Base-by-base conservation (phyloP, 345 rosid genomes). In the Pugionium dolabratum region DNA sequence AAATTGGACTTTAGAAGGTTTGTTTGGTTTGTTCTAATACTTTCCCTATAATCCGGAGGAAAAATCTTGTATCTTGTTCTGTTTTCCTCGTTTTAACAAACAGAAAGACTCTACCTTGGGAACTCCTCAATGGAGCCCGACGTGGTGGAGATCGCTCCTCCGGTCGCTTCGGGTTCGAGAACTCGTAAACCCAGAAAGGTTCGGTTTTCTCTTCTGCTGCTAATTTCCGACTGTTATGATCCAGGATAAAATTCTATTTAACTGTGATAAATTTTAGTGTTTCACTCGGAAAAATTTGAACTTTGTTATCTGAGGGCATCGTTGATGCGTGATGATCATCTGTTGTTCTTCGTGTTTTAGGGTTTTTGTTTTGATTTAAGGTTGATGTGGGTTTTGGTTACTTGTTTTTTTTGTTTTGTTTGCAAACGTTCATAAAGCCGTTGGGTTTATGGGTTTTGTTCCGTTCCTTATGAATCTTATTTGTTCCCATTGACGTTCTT, bases 91-190 rank as follows among this genome's bases (percentile, higher is more conserved):
- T 35, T 54, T 18, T 45, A 18, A 9, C 18, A 8, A 47, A 35
- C 55, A 37, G 56, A 47, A 47, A 57, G 27, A 57, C 37, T 58
- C 42, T 4, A 41, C 18, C 58, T 67, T 27, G 49, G 57, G 45
- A 29, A 48, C 10, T 49, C 64, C n/a, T 67, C 66, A 41, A 84
- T 90, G 89, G 95, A 87, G 67, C 82, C 89, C 3, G 90, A 86
- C 41, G 86, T 87, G 47, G 79, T 81, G 69, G 95, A 90, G 80
- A 79, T 87, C 76, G 73, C 85, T 27, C 83, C 86, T 79, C 80
- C 64, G 28, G 9, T 64, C 55, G 70, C 68, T 70, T 78, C 79
- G 44, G 26, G 67, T 56, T 65, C 76, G 31, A 73, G 68, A 42
- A 66, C 54, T 66, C 61, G 74, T 11, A 85, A 78, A 72, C 75